Percentiles rank a stretch among this genome's conserved stretches.
Evolutionary conservation across 1,139 yeast genomes (phyloP).

Genomic region (Nakaseomyces uthaithaninus): DNA sequence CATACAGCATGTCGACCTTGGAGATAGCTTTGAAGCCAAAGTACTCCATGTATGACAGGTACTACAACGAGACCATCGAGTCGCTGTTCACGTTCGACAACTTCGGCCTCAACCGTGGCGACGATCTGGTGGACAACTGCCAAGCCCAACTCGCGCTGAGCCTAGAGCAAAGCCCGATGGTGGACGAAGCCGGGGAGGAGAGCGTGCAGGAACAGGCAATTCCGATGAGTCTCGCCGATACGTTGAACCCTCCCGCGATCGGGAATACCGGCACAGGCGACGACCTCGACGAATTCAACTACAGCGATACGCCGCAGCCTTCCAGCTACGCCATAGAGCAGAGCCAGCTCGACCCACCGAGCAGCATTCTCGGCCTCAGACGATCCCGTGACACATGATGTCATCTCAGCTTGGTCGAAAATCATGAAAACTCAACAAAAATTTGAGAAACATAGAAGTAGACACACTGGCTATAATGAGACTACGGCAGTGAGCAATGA

Average conservation of each 20-base stretch:
- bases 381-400: conserved; percentile 3
- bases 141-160: conserved; percentile 28
- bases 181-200: not conserved
- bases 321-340: conserved; percentile 3
- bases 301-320: not conserved
- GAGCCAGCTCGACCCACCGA: conserved; percentile 6
- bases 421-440: not conserved
- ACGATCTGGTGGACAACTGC: conserved; percentile 32
- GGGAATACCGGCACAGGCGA: conserved; percentile 7
- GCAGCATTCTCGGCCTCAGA: conserved; percentile 1
- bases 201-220: not conserved
- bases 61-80: conserved; percentile 32
- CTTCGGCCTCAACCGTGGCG: conserved; percentile 36
- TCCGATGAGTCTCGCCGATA: conserved; percentile 6
- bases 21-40: conserved; percentile 33
- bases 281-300: conserved; percentile 1
- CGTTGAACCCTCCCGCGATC: conserved; percentile 5
- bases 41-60: conserved; percentile 32
- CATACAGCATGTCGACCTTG: conserved; percentile 20
- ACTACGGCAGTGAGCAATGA: too few relatives aligned
- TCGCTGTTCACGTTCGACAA: conserved; percentile 33
- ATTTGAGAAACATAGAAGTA: not conserved
- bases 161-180: conserved; percentile 10
- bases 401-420: not conserved
- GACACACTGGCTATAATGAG: not conserved